Evolutionary conservation across 2,329 filamentous ascomycete species (phyloP).

Genomic region (Xylaria sp.): DNA sequence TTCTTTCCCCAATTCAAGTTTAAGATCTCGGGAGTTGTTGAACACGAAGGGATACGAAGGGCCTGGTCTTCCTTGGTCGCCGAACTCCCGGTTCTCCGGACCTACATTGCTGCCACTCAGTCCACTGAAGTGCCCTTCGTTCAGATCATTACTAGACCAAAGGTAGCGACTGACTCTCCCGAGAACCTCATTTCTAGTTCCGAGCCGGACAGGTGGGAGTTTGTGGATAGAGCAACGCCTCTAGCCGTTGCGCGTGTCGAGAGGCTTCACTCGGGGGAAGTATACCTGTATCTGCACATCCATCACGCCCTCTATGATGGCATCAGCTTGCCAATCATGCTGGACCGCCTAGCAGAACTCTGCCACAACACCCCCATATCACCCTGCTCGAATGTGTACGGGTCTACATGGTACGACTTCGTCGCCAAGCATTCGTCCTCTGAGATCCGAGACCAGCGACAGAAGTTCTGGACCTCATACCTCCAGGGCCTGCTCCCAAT

Average conservation of each 20-base stretch:
- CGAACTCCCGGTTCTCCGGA: slow-evolving; percentile 68
- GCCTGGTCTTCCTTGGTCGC: slow-evolving; percentile 66
- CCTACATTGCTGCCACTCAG: slow-evolving; percentile 60
- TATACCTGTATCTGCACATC: slow-evolving; percentile 59
- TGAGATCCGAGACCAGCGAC: slow-evolving; percentile 18
- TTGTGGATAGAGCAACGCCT: slow-evolving; percentile 27
- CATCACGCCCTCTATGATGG: slow-evolving; percentile 92
- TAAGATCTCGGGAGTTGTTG: slow-evolving; percentile 45
- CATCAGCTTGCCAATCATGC: slow-evolving; percentile 70
- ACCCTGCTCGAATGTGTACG: background rate
- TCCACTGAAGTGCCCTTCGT: slow-evolving; percentile 55
- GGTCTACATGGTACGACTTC: slow-evolving; percentile 32
- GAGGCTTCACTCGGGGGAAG: slow-evolving; percentile 21
- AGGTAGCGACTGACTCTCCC: slow-evolving; percentile 37
- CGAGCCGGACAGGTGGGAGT: slow-evolving; percentile 27
- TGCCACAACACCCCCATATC: slow-evolving; percentile 12
- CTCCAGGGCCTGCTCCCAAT: slow-evolving; percentile 34
- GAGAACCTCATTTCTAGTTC: slow-evolving; percentile 8
- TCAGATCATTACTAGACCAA: slow-evolving; percentile 60
- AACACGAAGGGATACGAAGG: slow-evolving; percentile 45
- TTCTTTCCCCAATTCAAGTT: slow-evolving; percentile 79
- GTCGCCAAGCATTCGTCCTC: slow-evolving; percentile 25
- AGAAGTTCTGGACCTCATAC: slow-evolving; percentile 52
- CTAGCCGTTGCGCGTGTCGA: slow-evolving; percentile 31
- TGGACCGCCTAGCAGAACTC: slow-evolving; percentile 45